Evolutionary conservation across 108 stramenopile genomes (phyloP), one percentile per base, ranked within the genome.

Genomic region (Cyclotella sp.): DNA sequence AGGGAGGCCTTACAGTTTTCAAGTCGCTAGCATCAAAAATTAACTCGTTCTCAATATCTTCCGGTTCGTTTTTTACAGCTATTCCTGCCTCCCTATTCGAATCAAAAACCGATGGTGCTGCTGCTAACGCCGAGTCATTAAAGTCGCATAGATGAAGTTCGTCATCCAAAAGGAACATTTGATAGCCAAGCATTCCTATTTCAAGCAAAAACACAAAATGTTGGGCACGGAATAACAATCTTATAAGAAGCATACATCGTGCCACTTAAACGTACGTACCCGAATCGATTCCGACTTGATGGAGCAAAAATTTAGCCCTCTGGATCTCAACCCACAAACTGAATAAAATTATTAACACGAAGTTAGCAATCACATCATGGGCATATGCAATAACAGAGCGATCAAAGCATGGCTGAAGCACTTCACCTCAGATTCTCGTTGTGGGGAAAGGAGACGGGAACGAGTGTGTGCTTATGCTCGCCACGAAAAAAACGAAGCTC

Each of bases 281-380:
- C 16, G 80, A 70, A 43, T 57, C 75, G 0, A 81, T 14, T 30
- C 80, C 80, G 2, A 63, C 53, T 14, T 51, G 22, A 30, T 75
- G 61, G 9, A 81, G 62, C 62, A 81, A 59, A 47, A 66, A 67
- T 39, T 73, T 72, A 3, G 78, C 70, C 45, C 78, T 27, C 63
- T 79, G 78, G 43, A 65, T 72, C 68, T 79, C 78, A 51, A 72
- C 71, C 78, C 78, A 79, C 16, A 79, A 19, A 62, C 70, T 53
- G 21, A 67, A 43, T 21, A 63, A 11, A 19, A 34, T 13, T 19
- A 34, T 14, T 61, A 22, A n/a, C n/a, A n/a, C n/a, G n/a, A n/a
- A n/a, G n/a, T n/a, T n/a, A n/a, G n/a, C n/a, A n/a, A n/a, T n/a
- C n/a, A n/a, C n/a, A n/a, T n/a, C n/a, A n/a, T n/a, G n/a, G n/a